These are phyloP conservation scores for Fusarium sp. DNA, from an alignment of 2,329 filamentous ascomycete species.

Conservation along the genomic window DNA sequence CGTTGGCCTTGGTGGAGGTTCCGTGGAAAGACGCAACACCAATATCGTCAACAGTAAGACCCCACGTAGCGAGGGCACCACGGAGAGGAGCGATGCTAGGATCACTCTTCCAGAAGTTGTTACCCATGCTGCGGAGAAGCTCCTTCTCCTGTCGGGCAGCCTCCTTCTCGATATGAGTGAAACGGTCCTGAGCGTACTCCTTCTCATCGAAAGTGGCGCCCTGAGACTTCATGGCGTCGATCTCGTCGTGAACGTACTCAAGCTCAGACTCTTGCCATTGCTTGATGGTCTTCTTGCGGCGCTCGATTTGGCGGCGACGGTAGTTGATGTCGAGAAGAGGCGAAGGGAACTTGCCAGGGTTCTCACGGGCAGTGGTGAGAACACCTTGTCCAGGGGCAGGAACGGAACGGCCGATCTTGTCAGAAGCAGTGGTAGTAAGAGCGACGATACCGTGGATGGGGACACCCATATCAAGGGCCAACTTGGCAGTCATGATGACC, in stretches of 20 bases:
- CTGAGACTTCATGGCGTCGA: constrained; percentile 89
- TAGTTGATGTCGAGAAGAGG: constrained; percentile 98
- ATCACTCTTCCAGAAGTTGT: constrained; percentile 99
- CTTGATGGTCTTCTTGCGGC: constrained; percentile 93
- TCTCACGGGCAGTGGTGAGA: constrained; percentile 92
- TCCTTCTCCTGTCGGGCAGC: constrained; percentile 93
- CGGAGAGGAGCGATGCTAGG: constrained; percentile 93
- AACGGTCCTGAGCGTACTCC: constrained; percentile 88
- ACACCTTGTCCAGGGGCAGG: constrained; percentile 97
- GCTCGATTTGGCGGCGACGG: constrained; percentile 92
- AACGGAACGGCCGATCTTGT: constrained; percentile 98
- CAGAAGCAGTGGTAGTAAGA: constrained; percentile 93
- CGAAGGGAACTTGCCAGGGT: constrained; percentile 90
- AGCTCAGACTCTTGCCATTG: constrained; percentile 97
- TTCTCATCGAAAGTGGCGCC: constrained; percentile 80
- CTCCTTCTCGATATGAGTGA: constrained; percentile 86
- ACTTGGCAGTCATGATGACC: constrained; percentile 96
- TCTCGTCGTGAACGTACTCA: constrained; percentile 91
- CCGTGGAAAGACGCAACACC: constrained; percentile 98
- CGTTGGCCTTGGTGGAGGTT: constrained; percentile 97
- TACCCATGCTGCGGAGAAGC: constrained; percentile 90
- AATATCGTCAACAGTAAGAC: constrained; percentile 95
- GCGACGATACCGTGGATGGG: constrained; percentile 96
- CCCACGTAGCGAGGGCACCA: constrained; percentile 97
- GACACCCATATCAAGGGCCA: constrained; percentile 98